These are phyloP conservation scores for Gastrolobium bilobum DNA, from an alignment of 306 rosid species.

Conservation along the genomic window DNA sequence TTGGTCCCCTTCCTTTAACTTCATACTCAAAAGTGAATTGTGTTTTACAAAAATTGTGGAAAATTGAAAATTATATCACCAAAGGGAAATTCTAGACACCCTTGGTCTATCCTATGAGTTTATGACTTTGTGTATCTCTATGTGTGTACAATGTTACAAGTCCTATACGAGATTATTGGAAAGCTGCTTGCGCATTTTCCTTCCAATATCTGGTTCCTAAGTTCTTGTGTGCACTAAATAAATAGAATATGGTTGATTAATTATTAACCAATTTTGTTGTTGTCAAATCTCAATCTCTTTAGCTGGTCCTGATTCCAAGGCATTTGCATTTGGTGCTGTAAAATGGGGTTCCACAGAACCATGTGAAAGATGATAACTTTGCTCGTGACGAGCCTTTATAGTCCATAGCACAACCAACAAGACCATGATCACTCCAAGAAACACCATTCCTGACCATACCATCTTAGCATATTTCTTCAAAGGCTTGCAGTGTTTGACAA, in stretches of 20 bases:
- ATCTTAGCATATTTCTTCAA: slow-evolving; percentile 59
- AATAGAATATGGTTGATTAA: not conserved
- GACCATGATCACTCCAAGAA: slow-evolving; percentile 67
- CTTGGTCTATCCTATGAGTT: slow-evolving; percentile 17
- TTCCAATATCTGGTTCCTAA: slow-evolving; percentile 46
- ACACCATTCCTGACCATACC: slow-evolving; percentile 65
- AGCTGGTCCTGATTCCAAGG: slow-evolving; percentile 47
- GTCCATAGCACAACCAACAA: slow-evolving; percentile 67
- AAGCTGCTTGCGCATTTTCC: slow-evolving; percentile 52
- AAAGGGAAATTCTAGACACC: slow-evolving; percentile 35
- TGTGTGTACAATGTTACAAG: slow-evolving; percentile 29
- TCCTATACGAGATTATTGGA: slow-evolving; percentile 11
- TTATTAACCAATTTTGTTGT: slow-evolving; percentile 21
- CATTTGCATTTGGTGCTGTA: slow-evolving; percentile 25
- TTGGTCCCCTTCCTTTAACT: slow-evolving; percentile 39
- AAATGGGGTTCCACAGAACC: slow-evolving; percentile 62
- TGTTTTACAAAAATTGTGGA: not conserved
- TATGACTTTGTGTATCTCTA: not conserved
- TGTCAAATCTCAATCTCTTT: slow-evolving; percentile 45
- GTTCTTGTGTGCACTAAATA: not conserved
- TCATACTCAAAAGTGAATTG: not conserved
- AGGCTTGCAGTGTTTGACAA: slow-evolving; percentile 73
- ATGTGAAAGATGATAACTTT: slow-evolving; percentile 47
- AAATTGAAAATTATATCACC: slow-evolving; percentile 24
- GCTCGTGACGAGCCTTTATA: slow-evolving; percentile 46